Conservation (phyloP, 2,329 filamentous ascomycete species). For the Paecilomyces sp. region DNA sequence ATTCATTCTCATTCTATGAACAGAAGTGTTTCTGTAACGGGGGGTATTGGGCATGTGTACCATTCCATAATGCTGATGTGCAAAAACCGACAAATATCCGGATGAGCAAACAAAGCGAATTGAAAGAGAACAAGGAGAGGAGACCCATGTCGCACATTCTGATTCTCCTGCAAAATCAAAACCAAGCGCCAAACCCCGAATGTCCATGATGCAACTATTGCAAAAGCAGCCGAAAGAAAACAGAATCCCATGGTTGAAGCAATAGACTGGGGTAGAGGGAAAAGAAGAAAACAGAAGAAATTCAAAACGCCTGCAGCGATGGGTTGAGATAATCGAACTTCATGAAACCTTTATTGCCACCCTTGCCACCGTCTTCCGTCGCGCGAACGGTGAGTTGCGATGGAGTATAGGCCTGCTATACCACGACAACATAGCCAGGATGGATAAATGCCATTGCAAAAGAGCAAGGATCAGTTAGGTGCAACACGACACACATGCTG, state of each 20-base stretch:
- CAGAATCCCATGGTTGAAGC: not conserved
- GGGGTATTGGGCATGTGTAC: not conserved
- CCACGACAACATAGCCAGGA: not conserved
- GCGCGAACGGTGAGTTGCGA: not conserved
- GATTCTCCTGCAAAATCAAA: not conserved
- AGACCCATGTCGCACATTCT: not conserved
- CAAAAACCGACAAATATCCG: not conserved
- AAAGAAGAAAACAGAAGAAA: not conserved
- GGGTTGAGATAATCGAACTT: not conserved
- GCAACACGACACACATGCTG: not conserved
- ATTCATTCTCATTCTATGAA: not conserved
- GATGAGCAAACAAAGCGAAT: not conserved
- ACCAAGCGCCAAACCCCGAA: not conserved
- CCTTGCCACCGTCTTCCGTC: not conserved
- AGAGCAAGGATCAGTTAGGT: not conserved
- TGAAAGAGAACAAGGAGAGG: not conserved
- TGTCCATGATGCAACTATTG: not conserved
- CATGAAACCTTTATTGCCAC: not conserved
- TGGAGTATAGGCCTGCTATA: not conserved
- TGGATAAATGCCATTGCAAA: not conserved
- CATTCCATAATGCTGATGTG: not conserved
- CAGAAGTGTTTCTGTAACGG: not conserved
- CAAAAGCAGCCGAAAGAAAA: not conserved
- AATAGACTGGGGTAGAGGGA: not conserved
- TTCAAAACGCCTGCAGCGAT: not conserved